Conservation (phyloP, 1,139 yeast genomes). For the Taphrina confusa region DNA sequence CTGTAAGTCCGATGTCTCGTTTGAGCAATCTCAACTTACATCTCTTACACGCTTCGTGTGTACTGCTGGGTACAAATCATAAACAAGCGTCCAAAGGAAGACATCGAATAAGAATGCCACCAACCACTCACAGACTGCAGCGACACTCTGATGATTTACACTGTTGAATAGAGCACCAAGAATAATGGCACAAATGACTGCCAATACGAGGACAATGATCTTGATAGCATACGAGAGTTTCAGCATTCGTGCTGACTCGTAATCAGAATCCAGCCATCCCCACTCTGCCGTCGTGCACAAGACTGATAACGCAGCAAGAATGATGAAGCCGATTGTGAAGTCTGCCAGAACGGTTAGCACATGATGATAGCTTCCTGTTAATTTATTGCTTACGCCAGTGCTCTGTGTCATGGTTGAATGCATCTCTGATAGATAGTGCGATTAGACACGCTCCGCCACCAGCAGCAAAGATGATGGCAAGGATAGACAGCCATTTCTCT, state of each 20-base stretch:
- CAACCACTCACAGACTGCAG: constrained; percentile 75
- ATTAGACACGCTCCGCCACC: constrained; percentile 78
- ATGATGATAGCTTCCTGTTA: too few relatives aligned
- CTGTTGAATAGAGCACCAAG: constrained; percentile 60
- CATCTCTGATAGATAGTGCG: constrained; percentile 73
- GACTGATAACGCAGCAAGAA: constrained; percentile 66
- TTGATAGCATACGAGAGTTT: constrained; percentile 54
- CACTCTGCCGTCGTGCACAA: constrained; percentile 63
- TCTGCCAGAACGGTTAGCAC: not conserved
- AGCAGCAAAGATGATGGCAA: constrained; percentile 57
- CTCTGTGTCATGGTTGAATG: constrained; percentile 58
- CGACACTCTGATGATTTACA: constrained; percentile 51
- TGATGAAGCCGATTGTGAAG: constrained; percentile 54
- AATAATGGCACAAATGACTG: constrained; percentile 67
- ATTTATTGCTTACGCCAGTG: constrained; percentile 52
- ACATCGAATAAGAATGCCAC: constrained; percentile 81
- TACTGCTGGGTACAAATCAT: constrained; percentile 71
- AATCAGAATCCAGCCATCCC: constrained; percentile 61
- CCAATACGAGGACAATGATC: constrained; percentile 65
- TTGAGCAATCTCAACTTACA: constrained; percentile 1
- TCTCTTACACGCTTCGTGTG: constrained; percentile 36
- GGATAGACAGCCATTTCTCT: constrained; percentile 56
- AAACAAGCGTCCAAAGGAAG: constrained; percentile 62
- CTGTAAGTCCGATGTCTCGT: too few relatives aligned
- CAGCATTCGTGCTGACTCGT: constrained; percentile 48